Evolutionary conservation across 2,329 filamentous ascomycete species (phyloP), one percentile per base, ranked within the genome.

Genomic region (Endocalyx cinctus): DNA sequence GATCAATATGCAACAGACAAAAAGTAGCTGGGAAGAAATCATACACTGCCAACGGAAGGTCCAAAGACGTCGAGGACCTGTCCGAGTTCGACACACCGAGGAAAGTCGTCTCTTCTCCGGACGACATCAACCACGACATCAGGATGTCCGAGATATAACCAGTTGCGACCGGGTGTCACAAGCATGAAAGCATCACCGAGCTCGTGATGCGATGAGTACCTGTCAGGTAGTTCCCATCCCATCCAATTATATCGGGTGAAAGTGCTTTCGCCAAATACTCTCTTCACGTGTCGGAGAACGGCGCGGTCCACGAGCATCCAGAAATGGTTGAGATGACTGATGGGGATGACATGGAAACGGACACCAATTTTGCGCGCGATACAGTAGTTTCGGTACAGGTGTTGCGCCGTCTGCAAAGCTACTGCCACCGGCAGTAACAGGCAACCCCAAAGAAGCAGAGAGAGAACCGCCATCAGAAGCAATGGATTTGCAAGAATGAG

Each of bases 191-290:
- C 42, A 25, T 52, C 47, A 2, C 52, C 52, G 35, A 54, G 43
- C 34, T 53, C 48, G 4, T 42, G 34, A 28, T 54, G 54, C 0
- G 51, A 43, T 3, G 29, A 33, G 14, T 36, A 46, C 10, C 49
- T 23, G 22, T 57, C 53, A 8, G 38, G 27, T 6, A 52, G 8
- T 20, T 58, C 50, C 48, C 48, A 59, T 5, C 47, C 49, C 7
- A 48, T 39, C 19, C 34, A 59, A 31, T 59, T 58, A 42, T 50
- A 59, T 4, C 52, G 34, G 3, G 51, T 54, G 30, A 60, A 54
- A 33, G 18, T 55, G 30, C 47, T 55, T 6, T 54, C 39, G 12
- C 51, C 48, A 3, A 40, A 40, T 0, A 52, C 34, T 1, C 25
- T 29, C 5, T 37, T 34, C 11, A 55, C 8, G n/a, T 46, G 10